Conservation (phyloP, 1,139 yeast genomes). For the Casaregolazyma suthepensis region DNA sequence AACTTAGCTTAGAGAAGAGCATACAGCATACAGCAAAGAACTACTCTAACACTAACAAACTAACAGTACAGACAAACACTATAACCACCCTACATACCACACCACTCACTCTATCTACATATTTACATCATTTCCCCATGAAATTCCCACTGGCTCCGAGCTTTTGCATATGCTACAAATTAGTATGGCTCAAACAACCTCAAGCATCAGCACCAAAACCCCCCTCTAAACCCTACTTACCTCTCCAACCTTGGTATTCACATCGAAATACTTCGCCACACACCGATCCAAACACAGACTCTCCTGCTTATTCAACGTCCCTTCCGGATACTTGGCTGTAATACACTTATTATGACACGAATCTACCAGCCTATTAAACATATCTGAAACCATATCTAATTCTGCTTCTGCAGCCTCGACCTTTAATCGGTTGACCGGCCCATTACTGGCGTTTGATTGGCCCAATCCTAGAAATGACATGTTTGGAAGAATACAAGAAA, state of each 20-base stretch:
- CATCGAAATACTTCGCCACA: slow-evolving; percentile 93
- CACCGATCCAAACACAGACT: slow-evolving; percentile 94
- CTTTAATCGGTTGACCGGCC: slow-evolving; percentile 39
- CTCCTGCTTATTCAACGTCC: slow-evolving; percentile 78
- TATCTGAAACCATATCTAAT: slow-evolving; percentile 92
- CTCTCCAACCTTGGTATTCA: slow-evolving; percentile 94
- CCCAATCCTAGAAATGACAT: slow-evolving; percentile 87
- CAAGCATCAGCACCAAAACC: background rate
- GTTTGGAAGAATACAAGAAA: slow-evolving; percentile 2
- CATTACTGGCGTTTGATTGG: slow-evolving; percentile 36
- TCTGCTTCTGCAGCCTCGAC: slow-evolving; percentile 76
- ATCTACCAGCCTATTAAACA: slow-evolving; percentile 82
- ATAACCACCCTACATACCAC: background rate
- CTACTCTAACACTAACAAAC: too few relatives aligned
- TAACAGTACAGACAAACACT: background rate
- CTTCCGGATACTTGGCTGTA: slow-evolving; percentile 56
- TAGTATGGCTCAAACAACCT: slow-evolving; percentile 6
- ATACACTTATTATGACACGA: slow-evolving; percentile 92
- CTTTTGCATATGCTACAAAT: slow-evolving; percentile 29
- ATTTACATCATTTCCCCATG: slow-evolving; percentile 17
- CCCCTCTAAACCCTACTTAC: slow-evolving; percentile 18
- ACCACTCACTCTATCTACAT: background rate
- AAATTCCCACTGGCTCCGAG: slow-evolving; percentile 27
- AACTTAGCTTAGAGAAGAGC: too few relatives aligned
- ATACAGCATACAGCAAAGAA: too few relatives aligned